Evolutionary conservation across 495 filamentous ascomycete genomes (phyloP).

Genomic region (Aspergillus avenaceus): DNA sequence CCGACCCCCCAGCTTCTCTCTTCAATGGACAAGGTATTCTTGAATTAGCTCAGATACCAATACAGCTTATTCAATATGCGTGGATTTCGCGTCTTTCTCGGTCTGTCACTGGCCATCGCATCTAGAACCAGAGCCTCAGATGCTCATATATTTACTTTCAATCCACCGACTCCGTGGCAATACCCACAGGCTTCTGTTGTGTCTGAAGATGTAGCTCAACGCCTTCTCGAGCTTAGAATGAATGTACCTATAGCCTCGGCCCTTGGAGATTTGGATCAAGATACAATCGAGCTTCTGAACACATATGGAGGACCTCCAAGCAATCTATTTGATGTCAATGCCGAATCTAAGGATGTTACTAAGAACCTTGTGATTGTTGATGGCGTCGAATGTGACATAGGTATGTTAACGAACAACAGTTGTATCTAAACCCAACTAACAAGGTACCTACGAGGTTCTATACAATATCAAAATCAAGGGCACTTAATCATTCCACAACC

Average conservation of each 20-base stretch:
- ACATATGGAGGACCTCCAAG: constrained; percentile 37
- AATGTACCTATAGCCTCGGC: constrained; percentile 48
- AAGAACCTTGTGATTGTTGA: constrained; percentile 47
- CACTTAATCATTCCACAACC: constrained; percentile 17
- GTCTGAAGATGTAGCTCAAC: constrained; percentile 44
- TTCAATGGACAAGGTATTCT: too few species aligned
- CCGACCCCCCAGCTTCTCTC: too few species aligned
- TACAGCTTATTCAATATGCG: constrained; percentile 22
- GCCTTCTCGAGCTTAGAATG: constrained; percentile 52
- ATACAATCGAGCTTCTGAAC: constrained; percentile 44
- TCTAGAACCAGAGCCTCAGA: constrained; percentile 27
- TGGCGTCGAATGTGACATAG: constrained; percentile 35
- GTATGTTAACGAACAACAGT: constrained; percentile 23
- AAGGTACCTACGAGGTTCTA: constrained; percentile 8
- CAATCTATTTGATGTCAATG: constrained; percentile 35
- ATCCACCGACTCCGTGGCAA: constrained; percentile 3
- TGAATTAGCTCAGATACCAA: too few species aligned
- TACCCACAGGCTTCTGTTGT: constrained; percentile 9
- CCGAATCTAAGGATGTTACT: constrained; percentile 6
- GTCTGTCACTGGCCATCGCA: constrained; percentile 21
- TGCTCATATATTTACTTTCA: constrained; percentile 36
- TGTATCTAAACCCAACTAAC: not conserved
- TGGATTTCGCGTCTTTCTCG: constrained; percentile 23
- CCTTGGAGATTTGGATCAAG: constrained; percentile 41
- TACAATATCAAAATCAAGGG: constrained; percentile 16